Percentiles rank a stretch among this genome's conserved stretches.
Conservation (phyloP, 805 yeast genomes). For the Blastobotrys chiropterorum region DNA sequence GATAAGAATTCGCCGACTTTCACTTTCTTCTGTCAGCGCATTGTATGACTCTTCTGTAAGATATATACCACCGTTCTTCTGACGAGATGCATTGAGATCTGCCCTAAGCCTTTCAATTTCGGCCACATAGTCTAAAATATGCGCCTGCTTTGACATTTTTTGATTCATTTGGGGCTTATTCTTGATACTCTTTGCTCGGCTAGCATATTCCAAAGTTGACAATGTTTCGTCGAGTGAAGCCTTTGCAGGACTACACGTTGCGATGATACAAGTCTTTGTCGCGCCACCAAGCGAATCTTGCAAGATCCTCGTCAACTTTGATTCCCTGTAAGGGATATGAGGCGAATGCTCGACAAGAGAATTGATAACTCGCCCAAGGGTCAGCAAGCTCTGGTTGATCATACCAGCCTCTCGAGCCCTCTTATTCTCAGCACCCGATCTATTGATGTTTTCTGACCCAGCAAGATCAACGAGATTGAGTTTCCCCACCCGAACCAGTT, state of each 20-base stretch:
- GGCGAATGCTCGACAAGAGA: slow-evolving; percentile 51
- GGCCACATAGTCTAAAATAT: slow-evolving; percentile 46
- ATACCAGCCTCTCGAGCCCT: slow-evolving; percentile 90
- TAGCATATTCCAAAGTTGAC: slow-evolving; percentile 80
- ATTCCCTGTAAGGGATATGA: slow-evolving; percentile 81
- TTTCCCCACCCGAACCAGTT: slow-evolving; percentile 51
- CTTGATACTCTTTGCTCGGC: slow-evolving; percentile 72
- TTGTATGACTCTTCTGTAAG: slow-evolving; percentile 45
- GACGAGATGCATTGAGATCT: slow-evolving; percentile 56
- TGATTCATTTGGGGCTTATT: slow-evolving; percentile 62
- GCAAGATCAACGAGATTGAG: slow-evolving; percentile 86
- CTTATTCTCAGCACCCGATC: slow-evolving; percentile 79
- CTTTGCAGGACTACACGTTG: slow-evolving; percentile 78
- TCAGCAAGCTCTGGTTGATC: slow-evolving; percentile 78
- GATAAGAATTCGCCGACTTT: slow-evolving; percentile 42
- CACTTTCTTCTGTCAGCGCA: slow-evolving; percentile 40
- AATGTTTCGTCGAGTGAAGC: slow-evolving; percentile 73
- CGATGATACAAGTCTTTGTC: slow-evolving; percentile 78
- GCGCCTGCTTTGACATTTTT: slow-evolving; percentile 51
- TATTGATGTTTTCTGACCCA: slow-evolving; percentile 80
- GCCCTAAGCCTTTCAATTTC: slow-evolving; percentile 50
- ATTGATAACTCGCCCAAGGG: slow-evolving; percentile 83
- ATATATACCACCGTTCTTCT: slow-evolving; percentile 62
- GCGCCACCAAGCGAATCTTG: slow-evolving; percentile 84
- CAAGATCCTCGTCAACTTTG: slow-evolving; percentile 66